Evolutionary conservation across 2,329 filamentous ascomycete genomes (phyloP).

Genomic region (Metarhizium humberi): DNA sequence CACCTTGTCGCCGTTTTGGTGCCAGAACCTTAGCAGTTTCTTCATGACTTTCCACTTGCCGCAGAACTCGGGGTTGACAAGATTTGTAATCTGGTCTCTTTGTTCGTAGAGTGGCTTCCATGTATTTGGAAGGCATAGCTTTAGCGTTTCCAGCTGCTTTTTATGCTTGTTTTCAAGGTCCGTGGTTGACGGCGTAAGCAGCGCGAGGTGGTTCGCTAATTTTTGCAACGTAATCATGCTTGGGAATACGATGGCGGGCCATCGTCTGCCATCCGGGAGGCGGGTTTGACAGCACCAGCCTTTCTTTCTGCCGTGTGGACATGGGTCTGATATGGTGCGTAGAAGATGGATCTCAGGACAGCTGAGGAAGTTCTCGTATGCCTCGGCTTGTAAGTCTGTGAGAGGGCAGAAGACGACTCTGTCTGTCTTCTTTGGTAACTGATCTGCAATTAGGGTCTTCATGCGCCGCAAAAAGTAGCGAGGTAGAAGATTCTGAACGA

Average conservation of each 20-base stretch:
- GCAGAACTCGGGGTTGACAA: conserved; percentile 83
- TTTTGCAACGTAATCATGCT: conserved; percentile 76
- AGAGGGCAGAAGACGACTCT: conserved; percentile 91
- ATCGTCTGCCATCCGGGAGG: conserved; percentile 53
- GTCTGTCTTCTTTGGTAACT: conserved; percentile 91
- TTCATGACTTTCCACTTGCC: conserved; percentile 93
- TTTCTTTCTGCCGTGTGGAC: conserved; percentile 52
- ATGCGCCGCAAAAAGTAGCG: conserved; percentile 85
- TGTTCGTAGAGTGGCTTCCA: conserved; percentile 68
- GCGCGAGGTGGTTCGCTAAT: conserved; percentile 83
- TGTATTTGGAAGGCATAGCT: conserved; percentile 62
- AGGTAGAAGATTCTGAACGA: conserved; percentile 81
- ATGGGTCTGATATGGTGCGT: conserved; percentile 56
- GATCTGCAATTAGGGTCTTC: conserved; percentile 85
- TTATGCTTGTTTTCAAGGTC: conserved; percentile 64
- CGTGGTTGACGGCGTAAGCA: conserved; percentile 61
- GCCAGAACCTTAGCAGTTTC: conserved; percentile 83
- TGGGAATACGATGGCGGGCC: conserved; percentile 77
- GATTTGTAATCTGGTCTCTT: conserved; percentile 69
- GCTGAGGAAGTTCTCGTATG: conserved; percentile 71
- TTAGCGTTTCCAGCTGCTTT: conserved; percentile 66
- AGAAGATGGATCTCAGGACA: conserved; percentile 63
- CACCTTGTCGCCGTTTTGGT: conserved; percentile 84
- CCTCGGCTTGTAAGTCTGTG: conserved; percentile 68
- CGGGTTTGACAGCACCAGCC: conserved; percentile 71